Conservation (phyloP, 108 stramenopile species). For the Cyclotella sp. region DNA sequence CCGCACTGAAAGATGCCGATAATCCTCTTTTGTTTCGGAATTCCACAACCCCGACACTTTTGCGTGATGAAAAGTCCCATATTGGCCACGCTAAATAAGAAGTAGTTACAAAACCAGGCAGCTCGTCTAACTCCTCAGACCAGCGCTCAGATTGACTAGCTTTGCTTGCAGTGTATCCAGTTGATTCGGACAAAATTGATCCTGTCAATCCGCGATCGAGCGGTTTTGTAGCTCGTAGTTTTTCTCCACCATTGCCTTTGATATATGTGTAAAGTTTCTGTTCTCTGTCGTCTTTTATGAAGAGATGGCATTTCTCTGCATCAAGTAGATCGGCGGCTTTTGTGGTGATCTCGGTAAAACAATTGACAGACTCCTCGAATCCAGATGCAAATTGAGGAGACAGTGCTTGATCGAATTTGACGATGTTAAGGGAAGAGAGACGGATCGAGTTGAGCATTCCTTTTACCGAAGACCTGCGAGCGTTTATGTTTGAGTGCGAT, state of each 20-base stretch:
- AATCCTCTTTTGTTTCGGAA: slow-evolving; percentile 49
- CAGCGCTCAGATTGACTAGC: slow-evolving; percentile 34
- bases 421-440: slow-evolving; percentile 29
- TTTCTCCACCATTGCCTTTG: slow-evolving; percentile 27
- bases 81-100: slow-evolving; percentile 59
- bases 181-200: slow-evolving; percentile 36
- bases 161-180: slow-evolving; percentile 36
- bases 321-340: slow-evolving; percentile 54
- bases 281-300: slow-evolving; percentile 43
- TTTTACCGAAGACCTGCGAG: slow-evolving; percentile 17
- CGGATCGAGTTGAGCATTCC: slow-evolving; percentile 22
- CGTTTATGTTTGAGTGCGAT: neutral
- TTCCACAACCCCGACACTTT: slow-evolving; percentile 54
- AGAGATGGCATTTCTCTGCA: slow-evolving; percentile 49
- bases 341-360: slow-evolving; percentile 46
- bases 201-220: slow-evolving; percentile 49
- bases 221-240: slow-evolving; percentile 42
- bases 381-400: slow-evolving; percentile 44
- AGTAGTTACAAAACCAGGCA: slow-evolving; percentile 40
- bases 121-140: slow-evolving; percentile 44
- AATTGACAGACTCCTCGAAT: slow-evolving; percentile 48
- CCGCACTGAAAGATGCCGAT: slow-evolving; percentile 25
- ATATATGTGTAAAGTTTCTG: slow-evolving; percentile 51
- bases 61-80: slow-evolving; percentile 32
- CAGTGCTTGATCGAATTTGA: slow-evolving; percentile 46